Percentiles rank a stretch among this genome's conserved stretches.
phyloP scores from a whole-genome alignment of 2,329 filamentous ascomycete genomes.

The Sporothrix brunneoviolacea region DNA sequence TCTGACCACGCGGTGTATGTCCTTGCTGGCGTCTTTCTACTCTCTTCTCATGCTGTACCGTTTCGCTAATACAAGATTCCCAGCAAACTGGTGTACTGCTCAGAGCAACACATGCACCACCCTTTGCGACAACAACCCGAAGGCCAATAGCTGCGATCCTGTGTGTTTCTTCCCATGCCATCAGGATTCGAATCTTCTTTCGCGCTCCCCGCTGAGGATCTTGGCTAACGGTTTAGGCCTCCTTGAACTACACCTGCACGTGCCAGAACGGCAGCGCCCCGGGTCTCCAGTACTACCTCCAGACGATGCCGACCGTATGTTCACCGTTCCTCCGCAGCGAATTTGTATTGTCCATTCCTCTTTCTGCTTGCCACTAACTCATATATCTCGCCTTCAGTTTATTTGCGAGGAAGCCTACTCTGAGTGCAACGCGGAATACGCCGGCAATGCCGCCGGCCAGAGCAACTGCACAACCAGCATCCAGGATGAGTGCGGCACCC shows the following conservation, averaged over 20 bases:
- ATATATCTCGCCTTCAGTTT: conserved; percentile 29
- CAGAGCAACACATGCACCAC: conserved; percentile 44
- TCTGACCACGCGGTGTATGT: conserved; percentile 34
- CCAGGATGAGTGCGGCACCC: conserved; percentile 40
- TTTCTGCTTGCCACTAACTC: neutral
- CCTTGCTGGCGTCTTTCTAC: neutral
- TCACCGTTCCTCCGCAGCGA: neutral
- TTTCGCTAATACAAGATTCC: conserved; percentile 19
- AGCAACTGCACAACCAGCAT: conserved; percentile 43
- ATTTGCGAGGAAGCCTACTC: conserved; percentile 44
- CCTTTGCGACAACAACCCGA: conserved; percentile 37
- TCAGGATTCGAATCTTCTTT: neutral
- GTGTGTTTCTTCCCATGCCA: conserved; percentile 31
- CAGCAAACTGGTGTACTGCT: conserved; percentile 46
- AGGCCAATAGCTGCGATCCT: conserved; percentile 38
- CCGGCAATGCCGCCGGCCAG: conserved; percentile 37
- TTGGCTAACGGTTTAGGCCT: conserved; percentile 26
- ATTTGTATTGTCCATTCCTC: neutral
- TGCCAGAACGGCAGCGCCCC: conserved; percentile 45
- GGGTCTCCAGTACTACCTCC: conserved; percentile 45
- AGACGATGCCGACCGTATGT: conserved; percentile 43
- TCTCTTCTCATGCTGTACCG: conserved; percentile 8
- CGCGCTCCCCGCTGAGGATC: neutral
- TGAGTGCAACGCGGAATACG: conserved; percentile 40
- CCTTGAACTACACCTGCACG: conserved; percentile 42